Evolutionary conservation across 225 moss, liverwort and hornwort genomes (phyloP).

Genomic region (Thuidium tamariscinum): DNA sequence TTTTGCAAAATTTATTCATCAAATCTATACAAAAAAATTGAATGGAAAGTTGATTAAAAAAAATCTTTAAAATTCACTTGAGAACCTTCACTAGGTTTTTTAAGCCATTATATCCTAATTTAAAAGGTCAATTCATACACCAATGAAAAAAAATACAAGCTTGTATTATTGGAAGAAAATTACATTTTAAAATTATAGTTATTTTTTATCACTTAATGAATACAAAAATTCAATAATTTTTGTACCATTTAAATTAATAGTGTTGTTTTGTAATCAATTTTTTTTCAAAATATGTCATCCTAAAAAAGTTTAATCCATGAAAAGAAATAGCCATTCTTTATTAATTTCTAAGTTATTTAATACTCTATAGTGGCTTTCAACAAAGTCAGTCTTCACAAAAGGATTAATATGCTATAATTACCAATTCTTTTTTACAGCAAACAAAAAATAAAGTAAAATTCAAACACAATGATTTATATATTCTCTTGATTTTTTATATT

Average conservation of each 20-base stretch:
- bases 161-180: not conserved
- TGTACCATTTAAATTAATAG: not conserved
- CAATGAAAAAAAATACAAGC: not conserved
- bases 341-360: too few relatives aligned
- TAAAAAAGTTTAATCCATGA: too few relatives aligned
- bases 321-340: too few relatives aligned
- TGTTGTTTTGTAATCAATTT: not conserved
- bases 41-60: not conserved
- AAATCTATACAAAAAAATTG: not conserved
- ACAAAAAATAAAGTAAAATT: not conserved
- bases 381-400: not conserved
- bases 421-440: too few relatives aligned
- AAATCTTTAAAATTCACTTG: not conserved
- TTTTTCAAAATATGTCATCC: too few relatives aligned
- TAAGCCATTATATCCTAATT: not conserved
- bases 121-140: not conserved
- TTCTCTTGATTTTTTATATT: not conserved
- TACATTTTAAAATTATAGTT: not conserved
- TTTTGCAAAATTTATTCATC: not conserved
- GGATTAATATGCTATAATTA: accelerated
- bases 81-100: not conserved
- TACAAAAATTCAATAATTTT: not conserved
- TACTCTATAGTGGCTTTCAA: not conserved
- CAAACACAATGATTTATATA: too few relatives aligned
- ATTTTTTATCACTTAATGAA: too few relatives aligned